These are phyloP conservation scores for Candida krabiensis DNA, from an alignment of 805 yeast genomes.

Conservation along the genomic window DNA sequence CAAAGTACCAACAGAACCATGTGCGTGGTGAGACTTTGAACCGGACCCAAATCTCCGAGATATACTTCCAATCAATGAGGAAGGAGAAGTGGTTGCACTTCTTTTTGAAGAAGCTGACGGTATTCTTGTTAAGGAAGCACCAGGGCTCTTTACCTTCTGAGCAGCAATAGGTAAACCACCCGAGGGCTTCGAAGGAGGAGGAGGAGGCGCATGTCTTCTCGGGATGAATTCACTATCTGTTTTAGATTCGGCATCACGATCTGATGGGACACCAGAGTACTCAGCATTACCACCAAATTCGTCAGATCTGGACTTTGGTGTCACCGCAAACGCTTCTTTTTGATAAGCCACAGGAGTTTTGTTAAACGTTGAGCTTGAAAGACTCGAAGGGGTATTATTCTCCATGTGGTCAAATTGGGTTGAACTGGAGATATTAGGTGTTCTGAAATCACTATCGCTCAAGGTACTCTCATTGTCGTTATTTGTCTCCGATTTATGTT, in stretches of 20 bases:
- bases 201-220: slow-evolving; percentile 37
- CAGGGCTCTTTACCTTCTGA: slow-evolving; percentile 11
- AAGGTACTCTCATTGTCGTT: slow-evolving; percentile 20
- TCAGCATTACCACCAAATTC: not conserved
- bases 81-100: slow-evolving; percentile 18
- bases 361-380: slow-evolving; percentile 8
- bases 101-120: slow-evolving; percentile 13
- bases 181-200: slow-evolving; percentile 23
- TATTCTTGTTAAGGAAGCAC: slow-evolving; percentile 6
- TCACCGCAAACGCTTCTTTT: slow-evolving; percentile 7
- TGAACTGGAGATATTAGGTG: slow-evolving; percentile 15
- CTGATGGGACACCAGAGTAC: too few relatives aligned
- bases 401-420: slow-evolving; percentile 15
- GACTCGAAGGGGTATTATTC: slow-evolving; percentile 13
- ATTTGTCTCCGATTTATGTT: slow-evolving; percentile 18
- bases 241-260: not conserved
- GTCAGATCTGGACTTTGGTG: slow-evolving; percentile 3
- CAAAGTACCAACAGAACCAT: not conserved
- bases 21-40: slow-evolving; percentile 1
- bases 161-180: slow-evolving; percentile 5
- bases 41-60: slow-evolving; percentile 27
- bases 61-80: slow-evolving; percentile 29
- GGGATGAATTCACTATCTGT: slow-evolving; percentile 32
- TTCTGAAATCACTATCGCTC: slow-evolving; percentile 18
- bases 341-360: slow-evolving; percentile 13